phyloP scores from a whole-genome alignment of 495 filamentous ascomycete genomes.

The Xylaria cubensis region DNA sequence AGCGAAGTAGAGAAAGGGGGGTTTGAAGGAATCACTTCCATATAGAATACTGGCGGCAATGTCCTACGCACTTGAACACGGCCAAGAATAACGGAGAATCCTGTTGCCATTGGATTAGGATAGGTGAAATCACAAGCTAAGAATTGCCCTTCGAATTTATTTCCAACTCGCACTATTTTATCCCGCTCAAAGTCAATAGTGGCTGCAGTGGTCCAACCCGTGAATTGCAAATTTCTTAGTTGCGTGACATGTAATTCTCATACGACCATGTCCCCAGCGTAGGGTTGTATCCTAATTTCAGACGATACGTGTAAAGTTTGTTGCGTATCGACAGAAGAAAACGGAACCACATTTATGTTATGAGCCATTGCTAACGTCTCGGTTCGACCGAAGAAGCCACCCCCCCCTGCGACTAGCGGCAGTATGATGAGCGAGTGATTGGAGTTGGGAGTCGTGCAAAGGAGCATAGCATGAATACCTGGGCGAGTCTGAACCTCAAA shows the following conservation, averaged over 20 bases:
- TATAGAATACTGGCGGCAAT: not conserved
- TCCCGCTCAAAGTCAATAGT: not conserved
- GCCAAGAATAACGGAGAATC: not conserved
- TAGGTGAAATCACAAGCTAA: not conserved
- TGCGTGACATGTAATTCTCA: not conserved
- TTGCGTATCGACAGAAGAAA: not conserved
- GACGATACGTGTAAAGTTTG: not conserved
- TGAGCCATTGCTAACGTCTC: not conserved
- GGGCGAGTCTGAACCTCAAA: not conserved
- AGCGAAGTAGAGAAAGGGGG: not conserved
- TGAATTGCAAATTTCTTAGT: not conserved
- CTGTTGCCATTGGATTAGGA: not conserved
- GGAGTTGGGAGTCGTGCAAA: not conserved
- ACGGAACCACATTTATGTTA: not conserved
- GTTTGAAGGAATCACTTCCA: not conserved
- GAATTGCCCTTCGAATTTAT: not conserved
- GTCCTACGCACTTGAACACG: not conserved
- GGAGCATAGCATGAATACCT: not conserved
- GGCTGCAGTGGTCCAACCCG: not conserved
- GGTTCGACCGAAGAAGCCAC: not conserved
- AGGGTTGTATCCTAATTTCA: not conserved
- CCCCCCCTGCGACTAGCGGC: not conserved
- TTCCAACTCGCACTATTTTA: constrained; percentile 2
- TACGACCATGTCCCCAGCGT: not conserved
- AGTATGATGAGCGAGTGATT: not conserved